Evolutionary conservation across 2,329 filamentous ascomycete species (phyloP).

Genomic region (Aspergillus tubingensis): DNA sequence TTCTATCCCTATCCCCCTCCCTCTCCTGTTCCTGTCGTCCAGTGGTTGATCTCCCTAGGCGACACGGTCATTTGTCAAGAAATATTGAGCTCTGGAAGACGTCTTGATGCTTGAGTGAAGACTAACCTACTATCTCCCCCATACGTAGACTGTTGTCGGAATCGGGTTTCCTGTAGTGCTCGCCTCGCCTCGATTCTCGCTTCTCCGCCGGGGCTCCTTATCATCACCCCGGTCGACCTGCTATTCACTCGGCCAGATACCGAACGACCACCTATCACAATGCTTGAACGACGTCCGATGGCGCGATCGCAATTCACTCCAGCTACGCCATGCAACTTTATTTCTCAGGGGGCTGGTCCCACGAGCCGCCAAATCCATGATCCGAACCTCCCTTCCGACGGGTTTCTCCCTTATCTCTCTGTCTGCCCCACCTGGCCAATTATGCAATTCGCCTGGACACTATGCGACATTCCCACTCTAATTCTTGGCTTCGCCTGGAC

Average conservation of each 20-base stretch:
- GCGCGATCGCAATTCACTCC: not conserved
- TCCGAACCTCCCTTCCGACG: not conserved
- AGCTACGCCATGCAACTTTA: slow-evolving; percentile 6
- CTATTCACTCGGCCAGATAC: slow-evolving; percentile 9
- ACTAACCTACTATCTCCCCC: slow-evolving; percentile 36
- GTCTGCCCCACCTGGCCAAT: not conserved
- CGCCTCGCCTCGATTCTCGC: slow-evolving; percentile 2
- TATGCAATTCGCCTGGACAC: not conserved
- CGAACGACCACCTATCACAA: slow-evolving; percentile 1
- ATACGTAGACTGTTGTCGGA: slow-evolving; percentile 50
- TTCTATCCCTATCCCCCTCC: slow-evolving; percentile 14
- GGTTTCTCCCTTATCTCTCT: not conserved
- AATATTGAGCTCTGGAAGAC: slow-evolving; percentile 15
- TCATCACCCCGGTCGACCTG: slow-evolving; percentile 14
- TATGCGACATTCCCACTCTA: not conserved
- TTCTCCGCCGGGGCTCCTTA: slow-evolving; percentile 11
- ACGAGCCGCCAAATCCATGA: not conserved
- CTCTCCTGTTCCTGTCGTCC: slow-evolving; percentile 6
- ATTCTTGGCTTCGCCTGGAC: not conserved
- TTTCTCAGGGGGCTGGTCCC: not conserved
- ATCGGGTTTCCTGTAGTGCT: slow-evolving; percentile 49
- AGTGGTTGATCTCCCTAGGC: slow-evolving; percentile 24
- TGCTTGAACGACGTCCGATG: not conserved
- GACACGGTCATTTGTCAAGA: slow-evolving; percentile 32
- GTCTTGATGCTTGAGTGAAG: slow-evolving; percentile 25